Base-by-base conservation (phyloP, 805 yeast genomes). In the Metschnikowia cerradonensis region DNA sequence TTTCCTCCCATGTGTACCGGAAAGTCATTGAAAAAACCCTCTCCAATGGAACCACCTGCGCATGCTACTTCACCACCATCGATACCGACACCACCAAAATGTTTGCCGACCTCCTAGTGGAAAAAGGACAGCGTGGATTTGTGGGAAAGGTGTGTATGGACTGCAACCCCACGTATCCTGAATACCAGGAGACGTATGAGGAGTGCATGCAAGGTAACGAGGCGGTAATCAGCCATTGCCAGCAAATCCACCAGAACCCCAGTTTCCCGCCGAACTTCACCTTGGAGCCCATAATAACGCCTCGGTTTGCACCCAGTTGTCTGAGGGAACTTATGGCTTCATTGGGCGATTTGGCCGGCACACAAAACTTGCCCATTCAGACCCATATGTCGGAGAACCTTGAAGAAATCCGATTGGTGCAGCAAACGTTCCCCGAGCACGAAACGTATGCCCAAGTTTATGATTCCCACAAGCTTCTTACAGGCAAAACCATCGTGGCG, bases 101-200 rank as follows among this genome's bases (percentile, higher is more conserved):
- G 35, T 78, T 94, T 60, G 96, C 96, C 1, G 86, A 85, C 52
- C 64, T 86, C 14, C 82, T 92, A 34, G 69, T 83, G 11, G 53
- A 72, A 37, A 58, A 71, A 31, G 96, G 96, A 36, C 98, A 91
- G 67, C 75, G 97, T 53, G 97, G 96, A 0, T 78, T 88, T 48
- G 82, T 94, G 36, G 99, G 99, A 3, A 85, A 92, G 60, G 96
- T 90, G 19, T 94, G 98, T 65, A 94, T 94, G 98, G 86, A 90
- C 63, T 78, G 80, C 53, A 84, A 88, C 68, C 80, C 89, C 11
- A 31, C 53, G 3, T 72, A 56, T 55, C 95, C 94, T 0, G 85
- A 79, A 31, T 86, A 80, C 63, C 82, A 88, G 65, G 91, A 88
- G 60, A 71, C 82, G 1, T 64, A 61, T 30, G 78, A 81, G 23